phyloP scores from a whole-genome alignment of 495 filamentous ascomycete genomes.

The Hyaloscypha variabilis region DNA sequence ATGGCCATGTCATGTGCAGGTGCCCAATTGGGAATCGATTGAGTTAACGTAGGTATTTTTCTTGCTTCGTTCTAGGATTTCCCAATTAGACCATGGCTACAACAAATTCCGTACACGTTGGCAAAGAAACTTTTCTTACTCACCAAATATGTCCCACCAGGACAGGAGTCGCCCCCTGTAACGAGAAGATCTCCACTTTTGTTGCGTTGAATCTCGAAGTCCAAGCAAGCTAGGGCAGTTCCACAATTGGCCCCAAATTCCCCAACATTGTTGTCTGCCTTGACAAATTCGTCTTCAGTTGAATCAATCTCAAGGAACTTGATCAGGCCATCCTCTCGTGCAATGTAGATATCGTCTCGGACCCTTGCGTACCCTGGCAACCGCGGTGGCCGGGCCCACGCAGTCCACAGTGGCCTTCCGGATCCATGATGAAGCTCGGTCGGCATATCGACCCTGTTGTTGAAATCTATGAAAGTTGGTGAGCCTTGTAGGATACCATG shows the following conservation, averaged over 20 bases:
- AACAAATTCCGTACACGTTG: too few species aligned
- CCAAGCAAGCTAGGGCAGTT: slow-evolving; percentile 65
- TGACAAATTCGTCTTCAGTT: slow-evolving; percentile 43
- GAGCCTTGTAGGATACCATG: slow-evolving; percentile 56
- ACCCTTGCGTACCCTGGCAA: slow-evolving; percentile 59
- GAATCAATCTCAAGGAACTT: slow-evolving; percentile 66
- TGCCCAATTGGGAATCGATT: slow-evolving; percentile 80
- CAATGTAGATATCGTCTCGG: slow-evolving; percentile 75
- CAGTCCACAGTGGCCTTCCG: slow-evolving; percentile 50
- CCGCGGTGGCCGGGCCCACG: slow-evolving; percentile 71
- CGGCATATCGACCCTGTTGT: slow-evolving; percentile 33
- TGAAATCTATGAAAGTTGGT: slow-evolving; percentile 43
- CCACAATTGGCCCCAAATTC: slow-evolving; percentile 64
- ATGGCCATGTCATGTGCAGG: slow-evolving; percentile 70
- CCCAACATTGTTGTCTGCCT: slow-evolving; percentile 55
- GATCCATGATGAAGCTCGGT: slow-evolving; percentile 44
- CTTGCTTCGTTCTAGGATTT: slow-evolving; percentile 39
- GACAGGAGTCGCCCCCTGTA: slow-evolving; percentile 78
- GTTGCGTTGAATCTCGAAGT: slow-evolving; percentile 34
- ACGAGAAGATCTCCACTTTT: slow-evolving; percentile 73
- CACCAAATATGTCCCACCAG: slow-evolving; percentile 76
- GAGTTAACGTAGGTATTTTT: slow-evolving; percentile 48
- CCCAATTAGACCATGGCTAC: slow-evolving; percentile 19
- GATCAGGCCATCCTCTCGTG: slow-evolving; percentile 78
- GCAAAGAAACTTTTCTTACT: slow-evolving; percentile 35